Evolutionary conservation across 495 filamentous ascomycete species (phyloP).

Genomic region (Immersiella caudata): DNA sequence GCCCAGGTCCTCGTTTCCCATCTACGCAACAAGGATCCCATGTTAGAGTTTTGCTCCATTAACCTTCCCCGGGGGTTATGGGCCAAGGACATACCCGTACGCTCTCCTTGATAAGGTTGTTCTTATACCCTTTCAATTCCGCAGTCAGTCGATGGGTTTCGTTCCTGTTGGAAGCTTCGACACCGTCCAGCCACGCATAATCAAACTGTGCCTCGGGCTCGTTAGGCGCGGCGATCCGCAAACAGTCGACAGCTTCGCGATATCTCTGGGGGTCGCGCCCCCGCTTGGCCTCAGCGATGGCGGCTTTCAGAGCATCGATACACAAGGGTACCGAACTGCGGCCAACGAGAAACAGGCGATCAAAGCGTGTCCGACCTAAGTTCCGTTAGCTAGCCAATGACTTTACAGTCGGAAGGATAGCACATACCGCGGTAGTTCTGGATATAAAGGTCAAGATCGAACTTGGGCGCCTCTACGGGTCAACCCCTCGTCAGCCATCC

Average conservation of each 20-base stretch:
- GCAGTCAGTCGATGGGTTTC: slow-evolving; percentile 74
- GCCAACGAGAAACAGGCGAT: slow-evolving; percentile 81
- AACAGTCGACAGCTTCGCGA: slow-evolving; percentile 64
- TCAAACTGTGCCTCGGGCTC: slow-evolving; percentile 72
- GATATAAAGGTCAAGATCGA: slow-evolving; percentile 92
- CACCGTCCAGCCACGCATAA: slow-evolving; percentile 67
- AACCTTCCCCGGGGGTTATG: neutral
- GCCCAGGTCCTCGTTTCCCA: slow-evolving; percentile 53
- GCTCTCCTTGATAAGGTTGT: slow-evolving; percentile 96
- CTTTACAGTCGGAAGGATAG: neutral
- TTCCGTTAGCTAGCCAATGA: neutral
- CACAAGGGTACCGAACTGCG: slow-evolving; percentile 73
- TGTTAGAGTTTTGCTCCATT: slow-evolving; percentile 7
- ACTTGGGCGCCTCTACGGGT: slow-evolving; percentile 75
- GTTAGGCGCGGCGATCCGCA: slow-evolving; percentile 62
- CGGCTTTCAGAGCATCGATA: slow-evolving; percentile 77
- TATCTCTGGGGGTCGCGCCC: slow-evolving; percentile 77
- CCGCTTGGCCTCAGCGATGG: slow-evolving; percentile 73
- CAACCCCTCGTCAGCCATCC: neutral
- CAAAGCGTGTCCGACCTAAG: slow-evolving; percentile 70
- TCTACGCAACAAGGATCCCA: slow-evolving; percentile 31
- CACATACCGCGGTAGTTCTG: slow-evolving; percentile 80
- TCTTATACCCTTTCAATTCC: slow-evolving; percentile 92
- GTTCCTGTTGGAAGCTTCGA: slow-evolving; percentile 61
- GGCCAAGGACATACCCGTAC: slow-evolving; percentile 67